Base-by-base conservation (phyloP, 2,329 filamentous ascomycete species). In the Macrophomina phaseolina region DNA sequence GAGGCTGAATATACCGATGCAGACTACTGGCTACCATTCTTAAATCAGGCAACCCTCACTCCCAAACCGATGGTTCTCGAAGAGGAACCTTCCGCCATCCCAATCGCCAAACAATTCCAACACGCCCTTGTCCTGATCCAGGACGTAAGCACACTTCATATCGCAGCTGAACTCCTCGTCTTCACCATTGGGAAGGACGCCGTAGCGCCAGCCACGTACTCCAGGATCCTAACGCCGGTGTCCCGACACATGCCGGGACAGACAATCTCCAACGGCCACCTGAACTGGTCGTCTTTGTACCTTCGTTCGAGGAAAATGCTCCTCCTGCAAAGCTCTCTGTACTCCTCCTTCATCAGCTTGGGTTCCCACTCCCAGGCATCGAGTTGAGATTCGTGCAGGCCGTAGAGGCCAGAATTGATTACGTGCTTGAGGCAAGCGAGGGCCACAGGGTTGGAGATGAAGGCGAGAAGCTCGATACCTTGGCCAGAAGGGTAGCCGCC, bases 401-500 rank as follows among this genome's bases (percentile, higher is more conserved):
- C 38, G 64, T 69, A 70, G 49, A 72, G 14, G 14, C 9, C 42
- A 14, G 67, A 60, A 34, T 69, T 63, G 9, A 75, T 65, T 8
- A 68, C 71, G 3, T 65, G 56, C 16, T 70, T 70, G 23, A 76
- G 69, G 38, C 69, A 67, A 8, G 64, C 51, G 63, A 76, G 68
- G 56, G 75, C 75, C 28, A 36, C 67, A 0, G 69, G 60, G 7
- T 36, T 52, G 4, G 38, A 16, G n/a, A 75, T 67, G 68, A 75
- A 75, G 38, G 64, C 9, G 46, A 74, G 65, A 56, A 76, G 68
- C 0, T 12, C 51, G 5, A 60, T 16, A 16, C 75, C 75, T 66
- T 74, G 71, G 18, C 73, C 72, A 11, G 68, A 56, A 8, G 70
- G 72, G 67, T 73, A 73, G 63, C 73, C 75, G 62, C 76, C 36